phyloP scores from a whole-genome alignment of 1,284 basidiomycete genomes.

The Omphalotus olearius region DNA sequence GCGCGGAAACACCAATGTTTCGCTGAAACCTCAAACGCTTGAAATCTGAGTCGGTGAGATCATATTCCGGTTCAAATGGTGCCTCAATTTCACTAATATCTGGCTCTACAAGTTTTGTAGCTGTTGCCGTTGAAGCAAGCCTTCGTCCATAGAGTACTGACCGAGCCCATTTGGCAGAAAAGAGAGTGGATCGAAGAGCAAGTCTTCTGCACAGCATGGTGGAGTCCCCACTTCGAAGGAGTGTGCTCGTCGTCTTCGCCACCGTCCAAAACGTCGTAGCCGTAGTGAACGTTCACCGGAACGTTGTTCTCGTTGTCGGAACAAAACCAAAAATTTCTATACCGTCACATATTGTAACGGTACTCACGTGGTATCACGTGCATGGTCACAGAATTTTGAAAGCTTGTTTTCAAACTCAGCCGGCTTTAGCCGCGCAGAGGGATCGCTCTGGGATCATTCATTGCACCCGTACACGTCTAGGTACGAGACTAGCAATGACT shows the following conservation, averaged over 20 bases:
- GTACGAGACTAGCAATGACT: slow-evolving; percentile 23
- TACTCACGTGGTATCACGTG: too few relatives aligned
- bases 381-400: too few relatives aligned
- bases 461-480: too few relatives aligned
- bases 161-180: neutral
- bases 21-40: slow-evolving; percentile 60
- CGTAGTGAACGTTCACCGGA: neutral
- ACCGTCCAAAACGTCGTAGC: neutral
- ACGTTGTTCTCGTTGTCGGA: neutral
- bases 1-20: slow-evolving; percentile 86
- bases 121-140: slow-evolving; percentile 3
- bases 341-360: too few relatives aligned
- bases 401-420: too few relatives aligned
- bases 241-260: neutral
- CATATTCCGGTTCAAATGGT: slow-evolving; percentile 24
- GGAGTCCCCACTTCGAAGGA: neutral
- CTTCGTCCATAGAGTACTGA: neutral
- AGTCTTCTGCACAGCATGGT: neutral
- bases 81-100: neutral
- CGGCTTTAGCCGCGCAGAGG: too few relatives aligned
- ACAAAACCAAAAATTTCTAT: too few relatives aligned
- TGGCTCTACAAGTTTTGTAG: neutral
- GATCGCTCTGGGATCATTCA: too few relatives aligned
- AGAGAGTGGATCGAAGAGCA: neutral
- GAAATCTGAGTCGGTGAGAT: slow-evolving; percentile 54